Evolutionary conservation across 305 asterid species (phyloP).

Genomic region (Fraxinus albicans): DNA sequence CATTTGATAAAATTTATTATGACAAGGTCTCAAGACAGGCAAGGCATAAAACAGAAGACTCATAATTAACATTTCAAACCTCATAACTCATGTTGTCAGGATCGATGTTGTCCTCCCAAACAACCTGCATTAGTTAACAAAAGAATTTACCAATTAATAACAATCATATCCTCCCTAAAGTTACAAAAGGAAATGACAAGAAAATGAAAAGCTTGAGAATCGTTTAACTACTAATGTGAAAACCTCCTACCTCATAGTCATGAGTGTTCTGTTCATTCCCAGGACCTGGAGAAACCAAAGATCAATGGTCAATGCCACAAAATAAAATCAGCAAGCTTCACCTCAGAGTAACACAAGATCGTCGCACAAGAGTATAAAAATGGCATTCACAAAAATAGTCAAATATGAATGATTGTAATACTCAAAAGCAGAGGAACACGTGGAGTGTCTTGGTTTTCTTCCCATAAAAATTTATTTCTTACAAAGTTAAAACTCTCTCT

Average conservation of each 20-base stretch:
- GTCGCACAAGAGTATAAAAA: neutral
- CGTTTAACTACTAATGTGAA: neutral
- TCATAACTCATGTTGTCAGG: conserved; percentile 83
- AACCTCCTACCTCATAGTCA: conserved; percentile 47
- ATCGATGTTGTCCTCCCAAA: conserved; percentile 68
- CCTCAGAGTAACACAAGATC: conserved; percentile 9
- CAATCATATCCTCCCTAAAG: neutral
- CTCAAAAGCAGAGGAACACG: conserved; percentile 3
- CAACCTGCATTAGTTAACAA: conserved; percentile 41
- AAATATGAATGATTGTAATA: neutral
- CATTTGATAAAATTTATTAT: neutral
- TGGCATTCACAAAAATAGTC: neutral
- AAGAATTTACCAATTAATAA: conserved; percentile 19
- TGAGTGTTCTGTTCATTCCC: conserved; percentile 52
- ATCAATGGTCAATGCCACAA: conserved; percentile 3
- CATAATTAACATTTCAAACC: conserved; percentile 42
- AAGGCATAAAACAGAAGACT: neutral
- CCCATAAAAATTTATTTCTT: neutral
- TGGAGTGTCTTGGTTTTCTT: conserved; percentile 8
- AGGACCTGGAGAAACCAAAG: conserved; percentile 49
- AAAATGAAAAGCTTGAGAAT: conserved; percentile 19
- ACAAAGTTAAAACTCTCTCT: neutral
- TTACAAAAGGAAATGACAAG: neutral
- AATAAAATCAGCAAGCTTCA: conserved; percentile 1
- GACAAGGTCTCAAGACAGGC: neutral